phyloP scores from a whole-genome alignment of 2,329 filamentous ascomycete genomes.

The Colletotrichum karsti region DNA sequence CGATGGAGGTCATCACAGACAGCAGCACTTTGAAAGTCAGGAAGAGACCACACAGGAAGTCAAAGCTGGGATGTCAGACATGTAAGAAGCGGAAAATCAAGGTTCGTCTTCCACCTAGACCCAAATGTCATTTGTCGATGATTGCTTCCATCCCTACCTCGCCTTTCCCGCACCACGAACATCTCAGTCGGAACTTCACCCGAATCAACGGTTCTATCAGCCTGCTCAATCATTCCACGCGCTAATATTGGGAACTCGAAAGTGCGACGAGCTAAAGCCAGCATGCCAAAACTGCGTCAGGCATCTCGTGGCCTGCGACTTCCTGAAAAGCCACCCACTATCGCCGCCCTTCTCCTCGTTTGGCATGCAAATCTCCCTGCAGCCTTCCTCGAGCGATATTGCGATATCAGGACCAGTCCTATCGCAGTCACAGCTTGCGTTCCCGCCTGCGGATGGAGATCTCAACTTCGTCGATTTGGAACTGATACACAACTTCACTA shows the following conservation, averaged over 20 bases:
- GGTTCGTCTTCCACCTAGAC: constrained; percentile 16
- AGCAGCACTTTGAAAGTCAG: background rate
- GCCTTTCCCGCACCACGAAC: no score
- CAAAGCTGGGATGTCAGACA: constrained; percentile 59
- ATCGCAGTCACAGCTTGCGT: background rate
- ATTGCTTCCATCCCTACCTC: background rate
- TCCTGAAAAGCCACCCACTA: constrained; percentile 21
- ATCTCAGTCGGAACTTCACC: no score
- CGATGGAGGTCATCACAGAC: constrained; percentile 3
- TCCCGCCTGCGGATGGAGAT: constrained; percentile 27
- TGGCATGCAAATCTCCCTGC: constrained; percentile 1
- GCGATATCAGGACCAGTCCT: background rate
- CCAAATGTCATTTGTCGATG: no score
- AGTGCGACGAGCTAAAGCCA: constrained; percentile 38
- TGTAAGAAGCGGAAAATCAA: constrained; percentile 66
- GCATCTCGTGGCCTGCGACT: constrained; percentile 36
- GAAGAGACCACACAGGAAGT: constrained; percentile 65
- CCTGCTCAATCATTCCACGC: no score
- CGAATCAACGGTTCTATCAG: no score
- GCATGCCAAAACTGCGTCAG: constrained; percentile 36
- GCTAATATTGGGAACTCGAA: no score
- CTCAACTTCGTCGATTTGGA: constrained; percentile 56
- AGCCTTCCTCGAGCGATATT: background rate
- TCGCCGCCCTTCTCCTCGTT: background rate
- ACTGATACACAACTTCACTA: constrained; percentile 62